phyloP scores from a whole-genome alignment of 1,139 yeast species.

The Magnusiomyces sp. region DNA sequence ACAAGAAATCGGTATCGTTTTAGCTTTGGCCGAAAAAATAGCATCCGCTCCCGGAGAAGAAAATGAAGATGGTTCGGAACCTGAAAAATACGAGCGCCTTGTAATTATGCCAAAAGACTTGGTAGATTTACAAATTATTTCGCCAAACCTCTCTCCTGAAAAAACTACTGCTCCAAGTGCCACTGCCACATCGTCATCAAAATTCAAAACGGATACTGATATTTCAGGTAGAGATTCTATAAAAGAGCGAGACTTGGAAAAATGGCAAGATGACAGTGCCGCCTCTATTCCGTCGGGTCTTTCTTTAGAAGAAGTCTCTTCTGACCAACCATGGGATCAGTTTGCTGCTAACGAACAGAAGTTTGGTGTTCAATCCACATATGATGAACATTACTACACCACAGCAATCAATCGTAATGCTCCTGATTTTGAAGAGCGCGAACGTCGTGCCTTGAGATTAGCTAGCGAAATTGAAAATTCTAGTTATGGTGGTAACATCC shows the following conservation, averaged over 20 bases:
- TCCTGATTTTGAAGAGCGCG: slow-evolving; percentile 62
- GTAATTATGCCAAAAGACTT: slow-evolving; percentile 53
- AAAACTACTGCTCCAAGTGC: slow-evolving; percentile 13
- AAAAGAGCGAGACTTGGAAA: slow-evolving; percentile 65
- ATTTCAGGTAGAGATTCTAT: slow-evolving; percentile 45
- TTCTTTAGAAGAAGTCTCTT: slow-evolving; percentile 30
- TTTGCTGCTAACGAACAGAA: slow-evolving; percentile 80
- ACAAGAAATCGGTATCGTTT: slow-evolving; percentile 42
- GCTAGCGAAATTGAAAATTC: slow-evolving; percentile 78
- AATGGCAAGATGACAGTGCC: slow-evolving; percentile 73
- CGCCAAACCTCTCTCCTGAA: slow-evolving; percentile 35
- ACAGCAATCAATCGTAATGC: slow-evolving; percentile 68
- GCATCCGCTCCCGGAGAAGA: slow-evolving; percentile 33
- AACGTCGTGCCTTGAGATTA: slow-evolving; percentile 63
- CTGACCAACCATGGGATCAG: slow-evolving; percentile 66
- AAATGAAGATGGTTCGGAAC: slow-evolving; percentile 28
- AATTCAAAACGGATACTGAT: slow-evolving; percentile 77
- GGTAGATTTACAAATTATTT: slow-evolving; percentile 48
- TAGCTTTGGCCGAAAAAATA: slow-evolving; percentile 43
- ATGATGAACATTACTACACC: slow-evolving; percentile 85
- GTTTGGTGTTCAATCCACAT: slow-evolving; percentile 82
- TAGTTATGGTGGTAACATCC: slow-evolving; percentile 56
- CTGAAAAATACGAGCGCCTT: slow-evolving; percentile 39
- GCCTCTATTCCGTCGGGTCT: slow-evolving; percentile 21
- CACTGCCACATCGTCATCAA: slow-evolving; percentile 9